These are phyloP conservation scores for Hanseniaspora taiwanica DNA, from an alignment of 805 yeast species.

Conservation along the genomic window DNA sequence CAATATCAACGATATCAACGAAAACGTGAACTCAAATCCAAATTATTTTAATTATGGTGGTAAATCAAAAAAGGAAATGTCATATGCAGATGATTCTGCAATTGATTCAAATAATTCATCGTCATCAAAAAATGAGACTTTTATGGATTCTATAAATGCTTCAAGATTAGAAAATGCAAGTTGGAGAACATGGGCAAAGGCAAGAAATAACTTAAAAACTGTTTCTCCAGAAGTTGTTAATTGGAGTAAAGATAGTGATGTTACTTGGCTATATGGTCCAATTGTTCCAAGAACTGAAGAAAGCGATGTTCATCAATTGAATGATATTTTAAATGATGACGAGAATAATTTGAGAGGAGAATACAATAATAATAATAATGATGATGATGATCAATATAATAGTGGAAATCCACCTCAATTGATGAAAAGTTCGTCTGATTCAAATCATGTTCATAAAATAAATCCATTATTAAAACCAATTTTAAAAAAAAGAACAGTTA, in stretches of 20 bases:
- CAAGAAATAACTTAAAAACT: conserved; percentile 62
- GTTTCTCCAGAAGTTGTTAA: conserved; percentile 84
- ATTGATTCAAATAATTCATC: background rate
- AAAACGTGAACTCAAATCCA: too few relatives aligned
- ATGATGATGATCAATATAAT: background rate
- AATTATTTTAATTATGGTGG: too few relatives aligned
- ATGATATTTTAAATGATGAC: conserved; percentile 8
- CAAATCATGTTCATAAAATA: too few relatives aligned
- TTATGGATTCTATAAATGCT: conserved; percentile 59
- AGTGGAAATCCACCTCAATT: background rate
- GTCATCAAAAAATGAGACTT: conserved; percentile 5
- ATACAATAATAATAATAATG: too few relatives aligned
- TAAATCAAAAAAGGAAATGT: too few relatives aligned
- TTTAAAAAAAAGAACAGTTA: conserved; percentile 71
- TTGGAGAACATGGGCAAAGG: conserved; percentile 98
- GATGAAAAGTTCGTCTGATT: too few relatives aligned
- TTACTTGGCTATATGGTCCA: conserved; percentile 97
- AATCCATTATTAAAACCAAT: conserved; percentile 88
- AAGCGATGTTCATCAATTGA: conserved; percentile 8
- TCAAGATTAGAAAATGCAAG: conserved; percentile 80
- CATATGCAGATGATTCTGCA: background rate
- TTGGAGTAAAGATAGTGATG: conserved; percentile 96
- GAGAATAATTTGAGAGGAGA: too few relatives aligned
- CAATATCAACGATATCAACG: background rate
- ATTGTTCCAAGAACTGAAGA: conserved; percentile 15